Base-by-base conservation (phyloP, 306 rosid species). In the Malus fusca region DNA sequence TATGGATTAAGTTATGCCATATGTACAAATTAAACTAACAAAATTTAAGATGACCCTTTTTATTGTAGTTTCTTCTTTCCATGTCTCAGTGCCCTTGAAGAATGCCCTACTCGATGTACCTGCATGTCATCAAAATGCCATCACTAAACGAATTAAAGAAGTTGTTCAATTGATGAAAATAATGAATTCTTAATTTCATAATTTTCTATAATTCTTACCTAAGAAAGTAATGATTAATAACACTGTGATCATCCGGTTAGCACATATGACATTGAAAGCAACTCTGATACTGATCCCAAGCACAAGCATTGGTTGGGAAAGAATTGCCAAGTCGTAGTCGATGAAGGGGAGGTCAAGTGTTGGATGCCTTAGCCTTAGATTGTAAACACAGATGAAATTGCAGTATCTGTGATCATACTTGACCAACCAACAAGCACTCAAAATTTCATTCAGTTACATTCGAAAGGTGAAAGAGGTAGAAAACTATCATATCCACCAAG, bases 301-400 rank as follows among this genome's bases (percentile, higher is more conserved):
- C 90, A 93, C 86, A 68, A 93, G 86, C 96, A 93, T 93, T 48
- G 98, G 98, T 73, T 90, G 96, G 83, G 90, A 76, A 56, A 93
- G 89, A 81, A 93, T 88, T 5, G 91, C 88, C 75, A 93, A 78
- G 80, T 90, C 96, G 81, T 93, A 93, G 80, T 93, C 96, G 15
- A 90, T 89, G 66, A 93, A 69, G 18, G 96, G 95, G 71, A 90
- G 71, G 11, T 88, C 65, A 53, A 88, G 75, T 12, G 95, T 87
- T 8, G 98, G 98, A 84, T 93, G 96, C 74, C 92, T 87, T 44
- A 87, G 84, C 76, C 69, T 85, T 72, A 89, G 87, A 84, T 90
- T 93, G 82, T 86, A 93, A 87, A 85, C 31, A 88, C 93, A 10
- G 93, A 46, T 46, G 52, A 1, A 13, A 46, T 90, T 44, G 98